Conservation (phyloP, 306 rosid species). For the Echinosophora koreensis region DNA sequence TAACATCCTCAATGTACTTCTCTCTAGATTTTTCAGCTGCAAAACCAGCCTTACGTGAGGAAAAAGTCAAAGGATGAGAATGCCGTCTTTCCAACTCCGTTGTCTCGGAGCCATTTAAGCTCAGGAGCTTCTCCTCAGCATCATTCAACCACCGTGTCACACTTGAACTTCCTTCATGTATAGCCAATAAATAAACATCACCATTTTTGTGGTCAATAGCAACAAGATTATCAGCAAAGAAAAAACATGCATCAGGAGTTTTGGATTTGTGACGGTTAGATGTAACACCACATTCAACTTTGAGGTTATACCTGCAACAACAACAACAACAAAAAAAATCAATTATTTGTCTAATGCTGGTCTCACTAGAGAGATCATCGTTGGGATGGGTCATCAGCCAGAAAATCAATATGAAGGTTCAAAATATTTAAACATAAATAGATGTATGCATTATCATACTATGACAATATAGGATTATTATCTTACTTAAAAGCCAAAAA, state of each 20-base stretch:
- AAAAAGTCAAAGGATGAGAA: conserved; percentile 45
- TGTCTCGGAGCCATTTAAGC: conserved; percentile 55
- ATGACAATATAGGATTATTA: not conserved
- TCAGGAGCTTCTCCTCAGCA: conserved; percentile 74
- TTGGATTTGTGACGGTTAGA: conserved; percentile 77
- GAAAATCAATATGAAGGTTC: conserved; percentile 15
- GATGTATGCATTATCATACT: not conserved
- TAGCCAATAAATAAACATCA: conserved; percentile 83
- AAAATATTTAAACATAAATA: conserved; percentile 19
- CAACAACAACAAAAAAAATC: conserved; percentile 51
- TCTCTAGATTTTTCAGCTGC: conserved; percentile 75
- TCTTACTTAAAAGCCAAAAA: conserved; percentile 1
- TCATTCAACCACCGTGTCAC: conserved; percentile 73
- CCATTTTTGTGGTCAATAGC: conserved; percentile 83
- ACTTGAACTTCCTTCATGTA: conserved; percentile 61
- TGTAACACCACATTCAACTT: conserved; percentile 81
- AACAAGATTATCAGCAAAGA: conserved; percentile 88
- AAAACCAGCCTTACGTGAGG: conserved; percentile 58
- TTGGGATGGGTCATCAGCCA: conserved; percentile 23
- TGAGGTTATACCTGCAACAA: conserved; percentile 84
- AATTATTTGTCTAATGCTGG: conserved; percentile 26
- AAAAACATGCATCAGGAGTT: conserved; percentile 96
- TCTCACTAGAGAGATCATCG: conserved; percentile 29
- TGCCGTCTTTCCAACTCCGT: conserved; percentile 49
- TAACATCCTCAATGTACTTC: conserved; percentile 75